Conservation (phyloP, 371 early-diverging fungal genomes). For the Gilbertella persicaria region DNA sequence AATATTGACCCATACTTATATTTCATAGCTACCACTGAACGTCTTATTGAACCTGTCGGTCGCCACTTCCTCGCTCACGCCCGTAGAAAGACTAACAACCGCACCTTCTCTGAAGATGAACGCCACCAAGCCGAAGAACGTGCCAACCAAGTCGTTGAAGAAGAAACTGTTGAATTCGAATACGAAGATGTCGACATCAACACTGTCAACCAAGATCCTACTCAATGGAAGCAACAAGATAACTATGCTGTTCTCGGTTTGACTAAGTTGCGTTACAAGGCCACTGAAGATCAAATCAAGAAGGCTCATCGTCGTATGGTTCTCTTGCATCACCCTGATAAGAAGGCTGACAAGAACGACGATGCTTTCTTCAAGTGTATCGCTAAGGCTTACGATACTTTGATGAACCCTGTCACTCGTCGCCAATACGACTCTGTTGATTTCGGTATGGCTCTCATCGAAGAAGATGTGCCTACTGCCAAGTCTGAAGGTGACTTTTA, state of each 20-base stretch:
- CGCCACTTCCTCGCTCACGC: conserved; percentile 69
- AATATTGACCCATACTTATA: no score
- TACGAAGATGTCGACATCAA: conserved; percentile 71
- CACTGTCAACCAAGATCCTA: conserved; percentile 72
- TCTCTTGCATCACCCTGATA: conserved; percentile 87
- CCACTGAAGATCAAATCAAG: conserved; percentile 84
- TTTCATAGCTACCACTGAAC: conserved; percentile 41
- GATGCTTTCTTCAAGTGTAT: conserved; percentile 99
- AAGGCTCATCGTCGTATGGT: conserved; percentile 85
- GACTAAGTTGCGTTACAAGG: conserved; percentile 77
- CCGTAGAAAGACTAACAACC: conserved; percentile 69
- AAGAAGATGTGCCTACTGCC: conserved; percentile 61
- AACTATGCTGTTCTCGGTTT: conserved; percentile 88
- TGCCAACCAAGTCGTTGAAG: conserved; percentile 54
- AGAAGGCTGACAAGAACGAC: conserved; percentile 86
- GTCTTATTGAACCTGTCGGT: conserved; percentile 64
- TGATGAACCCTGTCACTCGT: conserved; percentile 91
- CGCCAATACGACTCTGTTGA: conserved; percentile 98
- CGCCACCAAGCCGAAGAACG: conserved; percentile 49
- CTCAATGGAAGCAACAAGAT: conserved; percentile 87
- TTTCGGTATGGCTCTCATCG: conserved; percentile 63
- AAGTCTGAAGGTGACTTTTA: conserved; percentile 90
- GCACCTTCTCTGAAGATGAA: conserved; percentile 73
- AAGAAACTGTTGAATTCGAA: conserved; percentile 68
- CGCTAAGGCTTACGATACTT: conserved; percentile 95